Conservation (phyloP, 1,284 basidiomycete species). For the Clitocybe nebularis region DNA sequence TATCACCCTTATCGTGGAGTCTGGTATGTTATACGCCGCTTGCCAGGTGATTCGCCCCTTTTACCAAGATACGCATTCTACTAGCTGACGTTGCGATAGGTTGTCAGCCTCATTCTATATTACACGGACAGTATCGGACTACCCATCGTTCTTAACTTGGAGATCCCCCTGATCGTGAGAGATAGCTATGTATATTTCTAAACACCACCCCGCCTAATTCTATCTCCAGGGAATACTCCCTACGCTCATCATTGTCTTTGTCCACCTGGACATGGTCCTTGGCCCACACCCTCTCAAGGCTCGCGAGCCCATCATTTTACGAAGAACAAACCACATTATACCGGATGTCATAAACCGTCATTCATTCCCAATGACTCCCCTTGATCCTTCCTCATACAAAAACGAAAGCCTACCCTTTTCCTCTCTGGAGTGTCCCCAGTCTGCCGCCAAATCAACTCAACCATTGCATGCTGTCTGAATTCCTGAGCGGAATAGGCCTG, state of each 20-base stretch:
- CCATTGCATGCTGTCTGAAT: too few relatives aligned
- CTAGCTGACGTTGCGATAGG: too few relatives aligned
- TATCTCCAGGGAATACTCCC: conserved; percentile 15
- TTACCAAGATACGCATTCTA: too few relatives aligned
- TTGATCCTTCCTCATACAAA: background rate
- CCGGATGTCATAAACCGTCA: background rate
- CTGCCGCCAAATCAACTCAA: background rate
- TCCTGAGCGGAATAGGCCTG: too few relatives aligned
- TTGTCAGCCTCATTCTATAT: conserved; percentile 6
- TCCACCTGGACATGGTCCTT: conserved; percentile 16
- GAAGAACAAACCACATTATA: conserved; percentile 10
- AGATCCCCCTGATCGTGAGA: conserved; percentile 9
- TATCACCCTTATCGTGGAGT: conserved; percentile 5
- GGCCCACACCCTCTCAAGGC: conserved; percentile 5
- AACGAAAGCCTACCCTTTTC: background rate
- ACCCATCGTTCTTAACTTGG: conserved; percentile 4
- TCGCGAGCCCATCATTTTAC: too few relatives aligned
- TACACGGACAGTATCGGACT: background rate
- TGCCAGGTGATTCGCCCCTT: too few relatives aligned
- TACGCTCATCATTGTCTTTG: conserved; percentile 18
- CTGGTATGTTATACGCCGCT: conserved; percentile 4
- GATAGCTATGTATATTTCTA: too few relatives aligned
- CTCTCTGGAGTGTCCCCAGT: background rate
- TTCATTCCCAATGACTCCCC: background rate
- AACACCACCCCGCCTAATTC: background rate